Evolutionary conservation across 78 protist species (phyloP).

Genomic region (Dictyostelium intermedium): DNA sequence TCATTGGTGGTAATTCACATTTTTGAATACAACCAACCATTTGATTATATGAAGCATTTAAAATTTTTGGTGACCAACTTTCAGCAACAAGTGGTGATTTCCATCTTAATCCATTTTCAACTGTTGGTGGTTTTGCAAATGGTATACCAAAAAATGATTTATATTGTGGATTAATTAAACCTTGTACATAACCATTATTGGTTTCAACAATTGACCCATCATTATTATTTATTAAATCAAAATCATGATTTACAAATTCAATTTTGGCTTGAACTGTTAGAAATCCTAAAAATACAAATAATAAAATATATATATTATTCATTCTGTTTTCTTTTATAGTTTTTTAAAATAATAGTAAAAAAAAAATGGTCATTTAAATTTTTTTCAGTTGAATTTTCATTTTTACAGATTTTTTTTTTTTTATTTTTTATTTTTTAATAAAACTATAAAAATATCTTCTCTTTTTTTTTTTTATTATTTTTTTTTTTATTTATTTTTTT

Average conservation of each 20-base stretch:
- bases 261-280: background rate
- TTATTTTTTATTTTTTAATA: no score
- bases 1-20: slow-evolving; percentile 18
- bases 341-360: no score
- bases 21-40: background rate
- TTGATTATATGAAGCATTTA: slow-evolving; percentile 40
- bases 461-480: background rate
- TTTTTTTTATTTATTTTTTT: background rate
- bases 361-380: no score
- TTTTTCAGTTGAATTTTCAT: no score
- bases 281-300: background rate
- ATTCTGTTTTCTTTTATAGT: no score
- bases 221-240: background rate
- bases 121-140: slow-evolving; percentile 58
- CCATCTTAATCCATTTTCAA: slow-evolving; percentile 3
- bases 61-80: slow-evolving; percentile 40
- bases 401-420: no score
- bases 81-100: slow-evolving; percentile 31
- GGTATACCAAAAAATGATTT: slow-evolving; percentile 27
- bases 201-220: background rate
- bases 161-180: background rate
- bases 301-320: background rate
- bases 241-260: background rate
- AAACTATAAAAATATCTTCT: background rate
- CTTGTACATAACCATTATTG: background rate